Evolutionary conservation across 75 land plant species (phyloP).

Genomic region (Selaginella tamariscina): DNA sequence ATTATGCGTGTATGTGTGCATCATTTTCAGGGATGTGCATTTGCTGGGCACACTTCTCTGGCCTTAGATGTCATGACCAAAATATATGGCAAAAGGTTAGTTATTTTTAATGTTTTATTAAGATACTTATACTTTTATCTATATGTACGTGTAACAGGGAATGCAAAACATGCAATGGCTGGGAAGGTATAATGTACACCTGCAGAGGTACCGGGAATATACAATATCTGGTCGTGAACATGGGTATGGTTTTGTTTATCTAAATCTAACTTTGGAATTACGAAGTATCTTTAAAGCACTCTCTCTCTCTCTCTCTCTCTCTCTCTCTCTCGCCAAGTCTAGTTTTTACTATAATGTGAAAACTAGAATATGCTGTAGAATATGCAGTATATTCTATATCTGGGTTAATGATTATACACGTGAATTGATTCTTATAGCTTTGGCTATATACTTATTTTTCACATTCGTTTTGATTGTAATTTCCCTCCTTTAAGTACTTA

Average conservation of each 20-base stretch:
- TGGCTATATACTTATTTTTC: too few relatives aligned
- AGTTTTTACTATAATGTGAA: too few relatives aligned
- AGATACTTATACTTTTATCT: neutral
- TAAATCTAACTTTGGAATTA: too few relatives aligned
- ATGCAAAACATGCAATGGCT: slow-evolving; percentile 80
- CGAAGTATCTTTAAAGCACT: too few relatives aligned
- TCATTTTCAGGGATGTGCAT: slow-evolving; percentile 48
- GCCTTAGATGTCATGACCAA: slow-evolving; percentile 61
- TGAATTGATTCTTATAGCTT: too few relatives aligned
- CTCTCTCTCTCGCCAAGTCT: too few relatives aligned
- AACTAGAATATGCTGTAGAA: too few relatives aligned
- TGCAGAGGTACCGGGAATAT: slow-evolving; percentile 78
- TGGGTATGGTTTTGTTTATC: slow-evolving; percentile 33
- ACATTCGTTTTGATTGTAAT: too few relatives aligned
- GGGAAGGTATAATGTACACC: slow-evolving; percentile 77
- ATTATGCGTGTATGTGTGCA: neutral
- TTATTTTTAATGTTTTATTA: neutral
- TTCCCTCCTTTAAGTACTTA: too few relatives aligned
- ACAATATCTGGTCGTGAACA: slow-evolving; percentile 51
- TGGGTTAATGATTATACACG: too few relatives aligned
- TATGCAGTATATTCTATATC: too few relatives aligned
- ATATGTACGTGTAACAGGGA: slow-evolving; percentile 36
- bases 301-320: neutral
- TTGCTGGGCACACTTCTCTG: slow-evolving; percentile 58
- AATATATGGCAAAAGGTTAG: slow-evolving; percentile 53